Evolutionary conservation across 2,329 filamentous ascomycete species (phyloP), one percentile per base, ranked within the genome.

Genomic region (Didymellaceae sp.): DNA sequence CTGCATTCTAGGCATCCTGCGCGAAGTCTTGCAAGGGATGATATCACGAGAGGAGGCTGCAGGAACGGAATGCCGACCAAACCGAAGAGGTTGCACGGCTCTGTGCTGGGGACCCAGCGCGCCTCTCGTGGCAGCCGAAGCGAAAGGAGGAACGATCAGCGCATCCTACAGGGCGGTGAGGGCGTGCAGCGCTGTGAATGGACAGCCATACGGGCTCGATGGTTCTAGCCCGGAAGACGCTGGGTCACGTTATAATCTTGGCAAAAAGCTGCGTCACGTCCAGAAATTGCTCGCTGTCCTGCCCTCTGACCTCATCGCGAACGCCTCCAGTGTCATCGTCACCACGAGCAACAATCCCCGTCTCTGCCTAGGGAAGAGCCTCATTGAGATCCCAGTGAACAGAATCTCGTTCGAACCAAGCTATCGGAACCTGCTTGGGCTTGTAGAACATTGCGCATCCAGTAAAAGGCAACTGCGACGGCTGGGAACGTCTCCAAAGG

Each of bases 231-330:
- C 48, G 48, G 48, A 60, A 52, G 53, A 57, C 44, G 50, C 51
- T 57, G 50, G 47, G 63, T 64, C 63, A 68, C 65, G 64, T 68
- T 63, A 66, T 58, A 18, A 34, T 20, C 64, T 66, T 67, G 62
- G 61, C 62, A 45, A 20, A 45, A 50, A 54, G 59, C 61, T 66
- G 61, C 61, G 62, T 63, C 63, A 62, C 61, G 63, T 58, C 59
- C 62, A 65, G 59, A 64, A 65, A 66, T 67, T 65, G 61, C 61
- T 64, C 57, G 54, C 61, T 63, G 55, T 59, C 62, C 61, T 64
- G 61, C 59, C 66, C 64, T 63, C 65, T 68, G 66, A 70, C 66
- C 66, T 70, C 67, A 70, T 70, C 65, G 62, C 61, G 57, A 67
- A 66, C 64, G 65, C 65, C 65, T 63, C 62, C 52, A 66, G 58